Base-by-base conservation (phyloP, 805 yeast species). In the Schwanniomyces occidentalis region DNA sequence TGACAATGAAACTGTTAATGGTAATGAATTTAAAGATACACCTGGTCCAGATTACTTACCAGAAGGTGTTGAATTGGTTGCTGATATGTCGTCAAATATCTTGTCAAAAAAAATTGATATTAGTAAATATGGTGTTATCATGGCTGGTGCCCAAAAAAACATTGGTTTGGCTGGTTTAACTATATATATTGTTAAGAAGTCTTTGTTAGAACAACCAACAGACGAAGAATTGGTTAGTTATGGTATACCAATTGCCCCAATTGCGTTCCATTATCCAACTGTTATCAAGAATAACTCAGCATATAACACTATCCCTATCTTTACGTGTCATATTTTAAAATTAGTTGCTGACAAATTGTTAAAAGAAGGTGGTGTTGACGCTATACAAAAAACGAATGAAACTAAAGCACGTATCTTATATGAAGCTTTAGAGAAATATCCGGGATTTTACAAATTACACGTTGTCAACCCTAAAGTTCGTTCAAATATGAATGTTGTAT, bases 121-220 rank as follows among this genome's bases (percentile, higher is more conserved):
- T 26, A 68, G 85, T 37, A 82, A 86, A 61, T 91, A 78, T 55
- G 98, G 96, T 33, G 68, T 89, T 17, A 82, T 93, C 42, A 81
- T 90, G 78, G 99, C 96, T 13, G 99, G 99, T 44, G 99, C 98
- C 17, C 99, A 93, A 66, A 93, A 93, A 65, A 93, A 93, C 61
- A 88, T 93, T 55, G 99, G 99, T 36, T 69, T 93, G 54, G 97
- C 99, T 7, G 99, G 99, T 24, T 77, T 93, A 45, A 84, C 97
- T 10, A 73, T 93, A 43, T 91, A 89, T 61, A 91, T 93, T 51
- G 82, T 90, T 62, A 88, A 86, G 63, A 91, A 89, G 59, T 55
- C 81, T 1, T 72, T 93, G 36, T 64, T 93, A 17, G 84, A 80
- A 17, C 78, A 78, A 45, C 79, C 88, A 3, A 48, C 78, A 2